These are phyloP conservation scores for Dipteronia sinensis DNA, from an alignment of 345 rosid species.

Conservation along the genomic window DNA sequence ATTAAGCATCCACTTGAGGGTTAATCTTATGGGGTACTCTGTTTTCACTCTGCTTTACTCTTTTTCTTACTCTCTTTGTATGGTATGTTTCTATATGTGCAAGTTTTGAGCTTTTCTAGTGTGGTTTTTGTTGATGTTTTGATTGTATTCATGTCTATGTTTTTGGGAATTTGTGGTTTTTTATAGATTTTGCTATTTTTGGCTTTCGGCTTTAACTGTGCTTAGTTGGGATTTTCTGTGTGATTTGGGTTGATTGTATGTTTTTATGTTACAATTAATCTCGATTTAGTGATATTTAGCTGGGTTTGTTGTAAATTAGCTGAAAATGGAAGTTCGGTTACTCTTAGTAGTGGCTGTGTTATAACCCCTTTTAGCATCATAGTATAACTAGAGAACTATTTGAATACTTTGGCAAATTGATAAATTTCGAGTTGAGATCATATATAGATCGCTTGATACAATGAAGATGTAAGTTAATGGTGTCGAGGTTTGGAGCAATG, in stretches of 20 bases:
- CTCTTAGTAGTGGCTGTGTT: neutral
- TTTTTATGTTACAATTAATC: neutral
- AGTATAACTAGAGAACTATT: neutral
- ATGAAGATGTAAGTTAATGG: neutral
- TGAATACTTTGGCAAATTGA: neutral
- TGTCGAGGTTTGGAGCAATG: constrained; percentile 2
- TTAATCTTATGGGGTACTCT: constrained; percentile 92
- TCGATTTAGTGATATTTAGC: constrained; percentile 2
- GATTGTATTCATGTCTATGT: constrained; percentile 6
- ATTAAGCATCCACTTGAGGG: constrained; percentile 82
- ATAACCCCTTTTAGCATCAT: neutral
- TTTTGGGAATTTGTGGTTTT: neutral
- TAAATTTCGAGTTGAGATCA: neutral
- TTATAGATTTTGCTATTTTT: constrained; percentile 5
- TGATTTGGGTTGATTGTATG: constrained; percentile 8
- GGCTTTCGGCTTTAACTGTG: constrained; percentile 13
- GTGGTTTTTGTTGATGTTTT: neutral
- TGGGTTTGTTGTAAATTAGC: no score
- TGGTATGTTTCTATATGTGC: neutral
- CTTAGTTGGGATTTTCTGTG: constrained; percentile 8
- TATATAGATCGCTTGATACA: neutral
- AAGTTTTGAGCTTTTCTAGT: constrained; percentile 1
- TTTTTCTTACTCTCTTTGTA: neutral
- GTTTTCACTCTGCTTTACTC: constrained; percentile 16
- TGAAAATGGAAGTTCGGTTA: neutral